Evolutionary conservation across 2,329 filamentous ascomycete genomes (phyloP), one percentile per base, ranked within the genome.

Genomic region (Diaporthe capsici): DNA sequence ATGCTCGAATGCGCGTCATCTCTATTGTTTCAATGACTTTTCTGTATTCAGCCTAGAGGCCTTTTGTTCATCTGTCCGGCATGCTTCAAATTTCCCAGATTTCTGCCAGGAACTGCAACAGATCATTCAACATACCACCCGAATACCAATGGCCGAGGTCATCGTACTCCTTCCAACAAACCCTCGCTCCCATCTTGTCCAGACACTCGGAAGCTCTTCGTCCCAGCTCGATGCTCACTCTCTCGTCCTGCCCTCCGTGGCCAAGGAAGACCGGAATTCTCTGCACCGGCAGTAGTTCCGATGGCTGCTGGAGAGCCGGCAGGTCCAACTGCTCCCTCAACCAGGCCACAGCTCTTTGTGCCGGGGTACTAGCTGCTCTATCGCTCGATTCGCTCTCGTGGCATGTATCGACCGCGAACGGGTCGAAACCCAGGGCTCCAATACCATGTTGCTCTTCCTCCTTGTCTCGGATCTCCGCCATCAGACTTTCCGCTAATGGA

Each of bases 61-160:
- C 4, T 60, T 44, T 15, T 12, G 15, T 8, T 47, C 42, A 13
- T 20, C 25, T 9, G 22, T 63, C 15, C 15, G 4, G 20, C 2
- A 61, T 39, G 5, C 34, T 10, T 1, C 6, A 2, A 31, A n/a
- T 7, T 17, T 3, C 6, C 4, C 1, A 67, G 37, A 22, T 0
- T 20, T 7, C 20, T 1, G 1, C 1, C n/a, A 68, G 22, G 63
- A 86, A 86, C 15, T 72, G 44, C 15, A 82, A 76, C 15, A 88
- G 79, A 71, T 87, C 82, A 4, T 71, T 60, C 8, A 88, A 73
- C 84, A 88, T 87, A 28, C 82, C 78, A 1, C 78, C 73, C 1
- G 83, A 86, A 72, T 88, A 86, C 86, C 86, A 89, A 75, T 90
- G 88, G 0, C 83, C 86, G 2, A 88, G 78, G 0, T 78, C 82